Conservation (phyloP, 192 early-diverging fungal genomes). For the Coemansia aciculifera region DNA sequence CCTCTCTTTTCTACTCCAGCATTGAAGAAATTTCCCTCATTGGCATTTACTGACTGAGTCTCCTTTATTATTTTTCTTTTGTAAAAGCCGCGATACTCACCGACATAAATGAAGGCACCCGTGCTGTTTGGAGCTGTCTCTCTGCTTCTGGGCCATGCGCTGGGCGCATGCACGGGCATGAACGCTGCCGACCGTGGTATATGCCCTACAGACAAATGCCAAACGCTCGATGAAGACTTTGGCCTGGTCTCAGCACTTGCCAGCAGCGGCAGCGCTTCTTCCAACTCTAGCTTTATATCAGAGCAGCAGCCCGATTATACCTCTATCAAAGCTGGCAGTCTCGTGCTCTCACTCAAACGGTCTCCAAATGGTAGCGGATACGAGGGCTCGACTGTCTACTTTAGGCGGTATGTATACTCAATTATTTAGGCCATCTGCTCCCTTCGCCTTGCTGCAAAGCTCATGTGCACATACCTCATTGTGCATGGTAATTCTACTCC, state of each 20-base stretch:
- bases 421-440: not conserved
- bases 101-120: conserved; percentile 19
- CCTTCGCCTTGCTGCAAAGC: not conserved
- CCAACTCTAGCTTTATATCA: conserved; percentile 51
- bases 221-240: conserved; percentile 21
- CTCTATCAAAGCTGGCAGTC: conserved; percentile 41
- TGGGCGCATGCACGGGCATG: conserved; percentile 55
- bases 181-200: conserved; percentile 35
- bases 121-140: conserved; percentile 24
- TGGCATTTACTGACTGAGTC: not conserved
- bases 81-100: not conserved
- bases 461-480: not conserved
- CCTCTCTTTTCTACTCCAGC: not conserved
- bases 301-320: conserved; percentile 55
- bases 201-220: conserved; percentile 35
- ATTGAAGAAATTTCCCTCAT: not conserved
- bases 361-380: conserved; percentile 39
- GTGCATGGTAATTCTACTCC: conserved; percentile 1
- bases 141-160: conserved; percentile 39
- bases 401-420: conserved; percentile 21
- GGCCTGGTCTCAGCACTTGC: conserved; percentile 11
- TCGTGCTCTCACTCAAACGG: conserved; percentile 51
- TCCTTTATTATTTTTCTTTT: not conserved
- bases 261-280: not conserved
- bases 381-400: conserved; percentile 51